Conservation (phyloP, 106 monocot species). For the Dioscorea zingiberensis region DNA sequence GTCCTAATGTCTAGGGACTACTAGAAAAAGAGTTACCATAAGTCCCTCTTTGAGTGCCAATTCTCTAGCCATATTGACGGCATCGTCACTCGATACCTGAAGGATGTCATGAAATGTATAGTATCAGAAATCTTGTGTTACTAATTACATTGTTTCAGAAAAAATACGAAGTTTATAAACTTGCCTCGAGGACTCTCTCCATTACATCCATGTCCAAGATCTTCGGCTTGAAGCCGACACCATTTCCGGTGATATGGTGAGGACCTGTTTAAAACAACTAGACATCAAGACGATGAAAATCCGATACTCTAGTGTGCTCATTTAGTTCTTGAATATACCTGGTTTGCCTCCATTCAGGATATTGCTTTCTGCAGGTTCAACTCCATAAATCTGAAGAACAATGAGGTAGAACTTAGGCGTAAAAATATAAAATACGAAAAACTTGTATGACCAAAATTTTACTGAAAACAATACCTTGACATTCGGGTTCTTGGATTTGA, state of each 20-base stretch:
- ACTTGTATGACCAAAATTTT: too few relatives aligned
- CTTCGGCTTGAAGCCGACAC: conserved; percentile 88
- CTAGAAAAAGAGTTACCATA: conserved; percentile 41
- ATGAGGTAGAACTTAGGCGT: neutral
- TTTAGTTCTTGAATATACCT: conserved; percentile 28
- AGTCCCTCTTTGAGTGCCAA: conserved; percentile 88
- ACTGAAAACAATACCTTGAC: conserved; percentile 43
- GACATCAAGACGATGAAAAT: too few relatives aligned
- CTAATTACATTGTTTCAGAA: neutral
- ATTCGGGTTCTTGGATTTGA: conserved; percentile 82
- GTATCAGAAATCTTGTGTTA: neutral
- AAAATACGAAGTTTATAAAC: neutral
- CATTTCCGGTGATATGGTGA: conserved; percentile 89
- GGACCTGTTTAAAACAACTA: conserved; percentile 41
- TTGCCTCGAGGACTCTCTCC: conserved; percentile 91
- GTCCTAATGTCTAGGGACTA: too few relatives aligned
- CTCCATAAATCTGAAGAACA: conserved; percentile 73
- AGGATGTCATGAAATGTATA: neutral
- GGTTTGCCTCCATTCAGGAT: conserved; percentile 93
- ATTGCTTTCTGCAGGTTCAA: conserved; percentile 96
- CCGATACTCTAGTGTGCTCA: too few relatives aligned
- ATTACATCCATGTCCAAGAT: conserved; percentile 97
- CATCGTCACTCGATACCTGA: conserved; percentile 92
- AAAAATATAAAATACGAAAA: too few relatives aligned
- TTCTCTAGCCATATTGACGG: conserved; percentile 97